A percentile compares a stretch with the other conserved stretches of the same genome.
Conservation (phyloP, 257 asterid genomes). For the Mentha longifolia region DNA sequence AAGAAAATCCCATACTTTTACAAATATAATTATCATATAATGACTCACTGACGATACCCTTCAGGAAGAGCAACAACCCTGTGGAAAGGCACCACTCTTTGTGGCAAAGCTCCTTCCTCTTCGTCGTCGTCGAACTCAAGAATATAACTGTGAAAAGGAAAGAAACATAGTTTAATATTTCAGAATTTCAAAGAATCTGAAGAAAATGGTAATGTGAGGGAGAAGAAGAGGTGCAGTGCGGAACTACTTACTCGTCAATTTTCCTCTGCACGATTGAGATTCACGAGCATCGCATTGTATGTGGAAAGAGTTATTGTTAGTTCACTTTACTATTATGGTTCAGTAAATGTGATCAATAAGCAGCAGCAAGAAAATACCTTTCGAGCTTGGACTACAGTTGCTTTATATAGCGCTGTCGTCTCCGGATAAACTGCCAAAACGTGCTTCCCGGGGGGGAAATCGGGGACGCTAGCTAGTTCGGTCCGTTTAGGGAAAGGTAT, state of each 20-base stretch:
- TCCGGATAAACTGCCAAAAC: conserved; percentile 97
- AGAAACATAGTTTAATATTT: background rate
- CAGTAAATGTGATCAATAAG: background rate
- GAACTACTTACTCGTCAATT: conserved; percentile 78
- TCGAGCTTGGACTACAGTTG: conserved; percentile 86
- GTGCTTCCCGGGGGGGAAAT: conserved; percentile 83
- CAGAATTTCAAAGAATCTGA: conserved; percentile 6
- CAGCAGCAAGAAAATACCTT: conserved; percentile 56
- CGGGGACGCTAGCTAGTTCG: conserved; percentile 70
- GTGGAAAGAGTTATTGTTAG: conserved; percentile 41
- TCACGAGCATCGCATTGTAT: conserved; percentile 36
- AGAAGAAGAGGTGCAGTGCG: conserved; percentile 18
- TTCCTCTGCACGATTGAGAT: conserved; percentile 64
- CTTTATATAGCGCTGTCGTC: conserved; percentile 94
- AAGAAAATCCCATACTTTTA: conserved; percentile 1
- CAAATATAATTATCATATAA: conserved; percentile 12
- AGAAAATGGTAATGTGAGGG: background rate
- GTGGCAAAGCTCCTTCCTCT: conserved; percentile 92
- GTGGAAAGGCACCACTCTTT: conserved; percentile 79
- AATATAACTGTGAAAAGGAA: conserved; percentile 59
- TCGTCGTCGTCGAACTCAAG: conserved; percentile 95
- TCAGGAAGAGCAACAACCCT: conserved; percentile 90
- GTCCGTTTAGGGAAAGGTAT: conserved; percentile 88
- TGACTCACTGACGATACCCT: conserved; percentile 68
- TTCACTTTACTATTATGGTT: conserved; percentile 21